Evolutionary conservation across 306 rosid genomes (phyloP), one percentile per base, ranked within the genome.

Genomic region (Psophocarpus tetragonolobus): DNA sequence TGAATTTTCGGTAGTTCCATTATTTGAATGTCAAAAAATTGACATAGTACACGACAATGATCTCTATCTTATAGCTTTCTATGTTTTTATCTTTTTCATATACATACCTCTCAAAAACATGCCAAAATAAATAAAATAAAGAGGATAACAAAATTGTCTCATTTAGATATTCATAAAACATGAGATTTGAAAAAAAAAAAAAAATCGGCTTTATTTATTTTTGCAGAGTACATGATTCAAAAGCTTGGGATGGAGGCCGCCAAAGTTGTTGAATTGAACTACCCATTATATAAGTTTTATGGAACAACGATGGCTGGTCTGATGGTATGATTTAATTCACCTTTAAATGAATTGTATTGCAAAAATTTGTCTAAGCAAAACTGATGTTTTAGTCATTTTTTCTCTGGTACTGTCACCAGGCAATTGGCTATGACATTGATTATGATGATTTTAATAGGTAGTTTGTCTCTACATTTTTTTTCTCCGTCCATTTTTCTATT

Each of bases 281-380:
- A 36, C 65, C 57, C 88, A 0, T 82, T 94, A 70, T 94, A 94
- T 81, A 90, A 86, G 90, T 77, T 76, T 39, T 92, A 94, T 62
- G 98, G 97, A 45, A 92, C 98, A 29, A 92, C 97, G 24, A 38
- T 94, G 97, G 98, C 98, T 54, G 97, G 97, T 82, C 97, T 94
- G 26, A 90, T 56, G 90, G 98, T 92, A 88, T 63, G 73, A 18
- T 44, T 50, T 65, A 3, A 29, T 54, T 14, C 56, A 61, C 58
- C 47, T 58, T 80, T 65, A 5, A 63, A 9, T 33, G 17, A 44
- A 50, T 68, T 68, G 5, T 68, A 32, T 42, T 24, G 8, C 11
- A 11, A 39, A 38, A 45, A 5, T 39, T 71, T 24, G 3, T 17
- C 0, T 9, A 20, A 53, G 12, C 23, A 12, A 21, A n/a, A 35